phyloP scores from a whole-genome alignment of 257 asterid genomes.

The Solanum etuberosum region DNA sequence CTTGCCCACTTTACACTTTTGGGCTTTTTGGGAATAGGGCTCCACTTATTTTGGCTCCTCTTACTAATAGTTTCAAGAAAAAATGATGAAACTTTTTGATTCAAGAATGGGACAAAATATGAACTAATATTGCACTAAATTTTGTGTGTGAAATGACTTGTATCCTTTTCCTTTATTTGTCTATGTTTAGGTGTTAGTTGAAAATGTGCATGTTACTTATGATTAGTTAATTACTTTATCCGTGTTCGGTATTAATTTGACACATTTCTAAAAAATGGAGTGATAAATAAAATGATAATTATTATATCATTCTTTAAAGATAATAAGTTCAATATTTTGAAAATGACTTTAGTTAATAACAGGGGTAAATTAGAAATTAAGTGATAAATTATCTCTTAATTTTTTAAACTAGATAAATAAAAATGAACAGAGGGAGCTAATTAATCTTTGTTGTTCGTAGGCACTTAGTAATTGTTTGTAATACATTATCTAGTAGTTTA shows the following conservation, averaged over 20 bases:
- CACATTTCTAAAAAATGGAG: background rate
- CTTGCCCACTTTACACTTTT: conserved; percentile 16
- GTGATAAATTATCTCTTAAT: background rate
- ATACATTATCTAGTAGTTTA: background rate
- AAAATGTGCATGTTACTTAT: background rate
- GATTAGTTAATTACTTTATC: conserved; percentile 9
- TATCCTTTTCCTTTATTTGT: background rate
- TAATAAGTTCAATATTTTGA: too few species aligned
- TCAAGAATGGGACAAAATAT: background rate
- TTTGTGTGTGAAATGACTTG: background rate
- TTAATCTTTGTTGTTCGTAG: background rate
- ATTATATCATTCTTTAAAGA: background rate
- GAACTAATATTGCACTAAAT: background rate
- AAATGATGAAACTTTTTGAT: background rate
- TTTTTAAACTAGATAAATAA: background rate
- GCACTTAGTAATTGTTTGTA: background rate
- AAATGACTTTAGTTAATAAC: too few species aligned
- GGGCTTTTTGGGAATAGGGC: background rate
- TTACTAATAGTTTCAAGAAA: background rate
- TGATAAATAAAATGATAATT: too few species aligned
- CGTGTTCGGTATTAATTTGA: background rate
- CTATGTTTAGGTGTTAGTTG: background rate
- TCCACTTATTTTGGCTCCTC: conserved; percentile 3
- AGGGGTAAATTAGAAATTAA: background rate
- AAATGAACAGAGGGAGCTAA: background rate